Conservation (phyloP, 1,139 yeast species). For the Pichia cactophila region DNA sequence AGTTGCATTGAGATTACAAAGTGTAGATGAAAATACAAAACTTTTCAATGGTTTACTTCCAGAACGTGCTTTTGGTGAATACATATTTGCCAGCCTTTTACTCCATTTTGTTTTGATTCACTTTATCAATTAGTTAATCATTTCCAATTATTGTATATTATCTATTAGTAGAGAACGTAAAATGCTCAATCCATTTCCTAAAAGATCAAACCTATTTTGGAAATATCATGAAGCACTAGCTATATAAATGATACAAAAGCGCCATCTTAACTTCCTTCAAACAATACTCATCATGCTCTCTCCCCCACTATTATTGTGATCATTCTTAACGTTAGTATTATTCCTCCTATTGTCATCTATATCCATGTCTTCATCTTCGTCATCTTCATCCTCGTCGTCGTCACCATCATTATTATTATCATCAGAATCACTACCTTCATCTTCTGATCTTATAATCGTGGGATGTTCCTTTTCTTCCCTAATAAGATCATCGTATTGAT, state of each 20-base stretch:
- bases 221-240: not conserved
- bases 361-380: not conserved
- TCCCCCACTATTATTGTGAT: conserved; percentile 17
- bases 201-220: not conserved
- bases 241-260: not conserved
- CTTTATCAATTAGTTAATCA: conserved; percentile 58
- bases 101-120: conserved; percentile 86
- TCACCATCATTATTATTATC: conserved; percentile 7
- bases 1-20: conserved; percentile 71
- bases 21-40: conserved; percentile 33
- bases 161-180: not conserved
- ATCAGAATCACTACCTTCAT: conserved; percentile 9
- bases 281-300: conserved; percentile 29
- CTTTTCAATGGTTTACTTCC: conserved; percentile 54
- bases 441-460: not conserved
- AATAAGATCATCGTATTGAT: not conserved
- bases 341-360: not conserved
- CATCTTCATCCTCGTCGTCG: not conserved
- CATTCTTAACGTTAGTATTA: not conserved
- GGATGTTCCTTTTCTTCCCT: not conserved
- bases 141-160: not conserved
- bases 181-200: not conserved
- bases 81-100: conserved; percentile 75
- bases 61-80: conserved; percentile 82
- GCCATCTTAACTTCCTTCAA: conserved; percentile 2